These are phyloP conservation scores for Euphorbia peplus DNA, from an alignment of 345 rosid species.

Conservation along the genomic window DNA sequence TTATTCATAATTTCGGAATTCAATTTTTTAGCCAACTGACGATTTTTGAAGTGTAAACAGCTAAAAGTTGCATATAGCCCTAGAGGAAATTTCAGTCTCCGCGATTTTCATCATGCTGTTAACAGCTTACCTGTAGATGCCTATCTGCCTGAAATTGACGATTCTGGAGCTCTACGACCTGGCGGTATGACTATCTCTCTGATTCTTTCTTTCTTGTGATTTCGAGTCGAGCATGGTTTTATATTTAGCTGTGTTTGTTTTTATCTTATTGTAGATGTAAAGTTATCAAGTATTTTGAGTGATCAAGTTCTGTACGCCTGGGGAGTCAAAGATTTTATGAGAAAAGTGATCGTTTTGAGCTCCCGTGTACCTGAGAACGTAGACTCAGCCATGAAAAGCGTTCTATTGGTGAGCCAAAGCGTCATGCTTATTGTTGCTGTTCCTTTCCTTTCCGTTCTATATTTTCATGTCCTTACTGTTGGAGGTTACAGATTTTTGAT, in stretches of 20 bases:
- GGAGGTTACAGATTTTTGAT: neutral
- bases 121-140: constrained; percentile 57
- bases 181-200: constrained; percentile 37
- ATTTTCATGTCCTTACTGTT: neutral
- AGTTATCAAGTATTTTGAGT: constrained; percentile 56
- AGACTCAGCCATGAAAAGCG: constrained; percentile 36
- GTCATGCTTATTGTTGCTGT: neutral
- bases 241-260: neutral
- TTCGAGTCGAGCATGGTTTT: neutral
- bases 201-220: constrained; percentile 4
- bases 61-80: constrained; percentile 64
- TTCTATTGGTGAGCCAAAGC: constrained; percentile 55
- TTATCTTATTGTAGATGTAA: constrained; percentile 40
- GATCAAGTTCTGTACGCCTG: constrained; percentile 65
- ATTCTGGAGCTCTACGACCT: constrained; percentile 40
- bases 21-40: neutral
- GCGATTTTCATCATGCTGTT: constrained; percentile 81
- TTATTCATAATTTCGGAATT: constrained; percentile 4
- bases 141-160: constrained; percentile 55
- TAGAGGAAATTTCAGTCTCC: constrained; percentile 54
- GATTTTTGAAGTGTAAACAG: constrained; percentile 29
- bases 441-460: neutral
- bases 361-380: constrained; percentile 49
- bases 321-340: constrained; percentile 65
- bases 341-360: constrained; percentile 65